Evolutionary conservation across 2,329 filamentous ascomycete genomes (phyloP).

Genomic region (Xylariomycetidae sp.): DNA sequence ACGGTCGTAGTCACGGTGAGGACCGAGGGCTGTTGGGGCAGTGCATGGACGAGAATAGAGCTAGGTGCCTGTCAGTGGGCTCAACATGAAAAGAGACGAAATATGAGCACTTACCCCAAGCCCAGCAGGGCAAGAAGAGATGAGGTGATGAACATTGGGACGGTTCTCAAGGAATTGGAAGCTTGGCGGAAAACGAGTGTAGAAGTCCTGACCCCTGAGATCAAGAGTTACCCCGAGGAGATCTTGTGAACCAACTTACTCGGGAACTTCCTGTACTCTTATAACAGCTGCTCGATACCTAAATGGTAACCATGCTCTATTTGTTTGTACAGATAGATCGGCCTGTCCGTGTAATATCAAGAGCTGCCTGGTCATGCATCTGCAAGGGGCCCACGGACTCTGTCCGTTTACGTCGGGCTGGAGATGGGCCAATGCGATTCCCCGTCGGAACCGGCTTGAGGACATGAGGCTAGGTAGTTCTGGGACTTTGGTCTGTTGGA

Average conservation of each 20-base stretch:
- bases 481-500: too few relatives aligned
- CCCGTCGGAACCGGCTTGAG: slow-evolving; percentile 17
- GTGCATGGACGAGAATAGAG: slow-evolving; percentile 15
- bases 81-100: not conserved
- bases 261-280: slow-evolving; percentile 10
- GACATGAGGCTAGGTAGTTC: slow-evolving; percentile 8
- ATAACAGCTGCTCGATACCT: slow-evolving; percentile 8
- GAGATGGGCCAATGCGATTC: slow-evolving; percentile 17
- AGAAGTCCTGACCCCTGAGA: too few relatives aligned
- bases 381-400: slow-evolving; percentile 8
- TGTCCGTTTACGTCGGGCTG: slow-evolving; percentile 11
- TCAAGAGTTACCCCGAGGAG: too few relatives aligned
- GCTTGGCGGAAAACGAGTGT: slow-evolving; percentile 21
- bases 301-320: not conserved
- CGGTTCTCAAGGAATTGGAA: slow-evolving; percentile 5
- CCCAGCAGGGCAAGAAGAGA: slow-evolving; percentile 20
- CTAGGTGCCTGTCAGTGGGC: slow-evolving; percentile 17
- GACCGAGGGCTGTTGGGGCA: slow-evolving; percentile 15
- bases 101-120: slow-evolving; percentile 17
- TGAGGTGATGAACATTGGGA: slow-evolving; percentile 19
- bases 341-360: slow-evolving; percentile 1
- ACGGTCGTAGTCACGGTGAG: slow-evolving; percentile 21
- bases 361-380: too few relatives aligned
- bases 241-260: too few relatives aligned
- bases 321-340: slow-evolving; percentile 10